Evolutionary conservation across 164 flowering plant species (phyloP), one percentile per base, ranked within the genome.

Genomic region (Berberis vulgaris): DNA sequence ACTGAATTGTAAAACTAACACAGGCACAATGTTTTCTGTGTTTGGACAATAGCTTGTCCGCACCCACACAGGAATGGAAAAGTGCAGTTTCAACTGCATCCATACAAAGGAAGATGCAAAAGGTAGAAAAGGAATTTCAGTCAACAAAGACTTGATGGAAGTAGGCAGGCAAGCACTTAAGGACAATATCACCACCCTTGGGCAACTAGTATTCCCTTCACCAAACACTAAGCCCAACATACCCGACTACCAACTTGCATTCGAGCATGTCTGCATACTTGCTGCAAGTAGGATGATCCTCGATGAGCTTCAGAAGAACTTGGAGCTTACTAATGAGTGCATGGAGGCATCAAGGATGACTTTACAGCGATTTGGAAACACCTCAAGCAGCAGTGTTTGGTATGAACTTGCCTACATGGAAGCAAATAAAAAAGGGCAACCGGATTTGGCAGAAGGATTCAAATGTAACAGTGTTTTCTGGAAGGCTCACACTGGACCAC

Each of bases 381-480:
- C 88, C 6, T 88, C 96, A 1, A 83, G 89, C 59, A 88, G 91
- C 55, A 81, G 87, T 57, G 66, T 83, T 1, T 88, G 91, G 96
- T 88, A 88, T 59, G 88, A 84, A 50, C 68, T 88, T 58, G 84
- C 88, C 43, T 86, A 82, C 64, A 65, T 81, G 66, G 96, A 88
- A 59, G 80, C 78, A 0, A 76, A 76, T 0, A 26, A 41, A 72
- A 62, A 47, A 0, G 26, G 87, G 87, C 1, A 80, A 88, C 57
- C 66, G 84, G 56, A 62, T 86, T 40, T 88, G 88, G 82, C 96
- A 88, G 64, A 66, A 0, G 96, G 96, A 3, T 76, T 86, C 49
- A 84, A 83, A 77, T 84, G 96, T 45, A 84, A 80, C 57, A 84
- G 84, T 68, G 81, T 65, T 10, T 86, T 88, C 4, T 88, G 89